Conservation (phyloP, 768 basidiomycete genomes). For the Pleurotus sapidus region DNA sequence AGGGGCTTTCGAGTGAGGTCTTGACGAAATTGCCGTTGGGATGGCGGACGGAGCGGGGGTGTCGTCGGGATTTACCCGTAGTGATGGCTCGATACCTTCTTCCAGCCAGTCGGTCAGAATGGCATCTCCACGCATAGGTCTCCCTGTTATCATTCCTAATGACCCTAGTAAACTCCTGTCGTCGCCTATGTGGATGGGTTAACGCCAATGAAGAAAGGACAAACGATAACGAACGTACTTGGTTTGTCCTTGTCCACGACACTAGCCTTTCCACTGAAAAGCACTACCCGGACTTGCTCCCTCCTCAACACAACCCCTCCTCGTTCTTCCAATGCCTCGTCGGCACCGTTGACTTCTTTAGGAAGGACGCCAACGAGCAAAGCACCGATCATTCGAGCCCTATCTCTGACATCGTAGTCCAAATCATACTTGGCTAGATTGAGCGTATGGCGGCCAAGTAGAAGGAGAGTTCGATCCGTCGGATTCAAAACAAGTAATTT, state of each 20-base stretch:
- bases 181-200: constrained; percentile 24
- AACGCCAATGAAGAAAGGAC: constrained; percentile 4
- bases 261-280: constrained; percentile 73
- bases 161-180: constrained; percentile 58
- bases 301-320: constrained; percentile 76
- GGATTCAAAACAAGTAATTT: constrained; percentile 76
- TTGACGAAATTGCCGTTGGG: constrained; percentile 39
- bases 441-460: constrained; percentile 72
- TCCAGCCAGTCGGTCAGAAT: constrained; percentile 86
- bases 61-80: constrained; percentile 72
- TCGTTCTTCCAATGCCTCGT: constrained; percentile 40
- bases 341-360: constrained; percentile 5
- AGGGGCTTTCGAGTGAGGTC: constrained; percentile 21
- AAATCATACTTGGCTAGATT: constrained; percentile 84
- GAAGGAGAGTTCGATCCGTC: constrained; percentile 41
- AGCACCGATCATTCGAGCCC: constrained; percentile 74
- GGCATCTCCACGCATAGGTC: constrained; percentile 46
- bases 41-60: constrained; percentile 27
- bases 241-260: constrained; percentile 35
- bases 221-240: constrained; percentile 19
- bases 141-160: constrained; percentile 58
- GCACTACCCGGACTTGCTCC: constrained; percentile 77
- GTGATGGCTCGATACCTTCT: constrained; percentile 71
- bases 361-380: constrained; percentile 57
- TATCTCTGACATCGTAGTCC: constrained; percentile 89